Evolutionary conservation across 257 asterid genomes (phyloP), one percentile per base, ranked within the genome.

Genomic region (Jasminum sambac): DNA sequence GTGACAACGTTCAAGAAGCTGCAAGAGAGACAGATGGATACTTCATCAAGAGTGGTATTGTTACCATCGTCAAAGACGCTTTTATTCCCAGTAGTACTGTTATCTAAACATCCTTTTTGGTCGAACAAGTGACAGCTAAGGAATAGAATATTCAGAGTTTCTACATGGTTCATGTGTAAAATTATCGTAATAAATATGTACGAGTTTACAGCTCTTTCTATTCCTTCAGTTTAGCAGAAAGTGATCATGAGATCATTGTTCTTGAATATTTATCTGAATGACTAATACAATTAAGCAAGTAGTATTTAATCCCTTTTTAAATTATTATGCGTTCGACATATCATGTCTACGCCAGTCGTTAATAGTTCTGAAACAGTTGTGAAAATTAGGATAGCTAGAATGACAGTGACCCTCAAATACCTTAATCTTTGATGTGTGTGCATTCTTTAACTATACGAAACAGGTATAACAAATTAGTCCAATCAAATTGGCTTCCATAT

Each of bases 21-120:
- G 96, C 96, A 5, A 85, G 98, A 74, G 98, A 92, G 83, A 86
- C 95, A 0, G 98, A 92, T 12, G 98, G 98, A 37, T 92, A 89
- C 88, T 92, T 92, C 58, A 92, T 92, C 79, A 92, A 89, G 90
- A 89, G 98, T 21, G 96, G 98, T 46, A 92, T 92, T 17, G 96
- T 92, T 66, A 89, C 98, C 0, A 90, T 92, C 8, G 82, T 92
- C 80, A 92, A 92, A 84, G 98, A 92, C 81, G 98, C 98, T 57
- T 69, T 87, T 73, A 84, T 92, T 76, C 96, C 96, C 50, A 79
- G 84, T 69, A 92, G 92, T 66, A 85, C 85, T 2, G 52, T 89
- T 72, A 92, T 92, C 78, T 92, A 83, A 75, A 78, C 52, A 13
- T 41, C 21, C 26, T 10, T 10, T 34, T 14, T 8, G 66, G 59